Conservation (phyloP, 2,329 filamentous ascomycete genomes). For the Fusarium coicis region DNA sequence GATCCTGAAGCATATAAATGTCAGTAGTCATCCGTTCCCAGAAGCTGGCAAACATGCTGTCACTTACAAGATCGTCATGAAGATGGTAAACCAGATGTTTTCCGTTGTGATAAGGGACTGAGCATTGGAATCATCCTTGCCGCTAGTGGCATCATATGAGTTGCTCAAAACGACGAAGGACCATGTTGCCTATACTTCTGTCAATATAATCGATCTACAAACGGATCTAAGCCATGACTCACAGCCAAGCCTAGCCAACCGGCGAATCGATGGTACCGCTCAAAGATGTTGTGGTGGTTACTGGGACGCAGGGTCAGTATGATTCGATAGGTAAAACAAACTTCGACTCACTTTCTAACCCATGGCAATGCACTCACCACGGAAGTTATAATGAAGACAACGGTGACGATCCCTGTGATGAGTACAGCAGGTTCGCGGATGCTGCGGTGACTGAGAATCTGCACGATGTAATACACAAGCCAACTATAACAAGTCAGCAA, state of each 20-base stretch:
- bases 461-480: background rate
- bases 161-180: background rate
- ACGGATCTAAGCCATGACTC: rapidly evolving
- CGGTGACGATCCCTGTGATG: background rate
- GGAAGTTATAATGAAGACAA: background rate
- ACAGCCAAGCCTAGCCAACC: background rate
- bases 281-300: slow-evolving; percentile 1
- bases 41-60: rapidly evolving
- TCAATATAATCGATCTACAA: too few species aligned
- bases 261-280: background rate
- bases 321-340: rapidly evolving
- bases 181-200: background rate
- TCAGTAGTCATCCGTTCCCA: rapidly evolving
- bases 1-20: rapidly evolving
- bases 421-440: background rate
- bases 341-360: background rate
- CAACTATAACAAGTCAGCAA: background rate
- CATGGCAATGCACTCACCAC: background rate
- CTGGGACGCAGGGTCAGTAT: rapidly evolving
- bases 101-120: rapidly evolving
- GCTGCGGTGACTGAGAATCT: background rate
- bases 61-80: background rate
- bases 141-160: background rate
- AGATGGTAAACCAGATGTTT: slow-evolving; percentile 4
- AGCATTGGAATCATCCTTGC: background rate